Evolutionary conservation across 208 protist species (phyloP), one percentile per base, ranked within the genome.

Genomic region (Plasmodiophora brassicae): DNA sequence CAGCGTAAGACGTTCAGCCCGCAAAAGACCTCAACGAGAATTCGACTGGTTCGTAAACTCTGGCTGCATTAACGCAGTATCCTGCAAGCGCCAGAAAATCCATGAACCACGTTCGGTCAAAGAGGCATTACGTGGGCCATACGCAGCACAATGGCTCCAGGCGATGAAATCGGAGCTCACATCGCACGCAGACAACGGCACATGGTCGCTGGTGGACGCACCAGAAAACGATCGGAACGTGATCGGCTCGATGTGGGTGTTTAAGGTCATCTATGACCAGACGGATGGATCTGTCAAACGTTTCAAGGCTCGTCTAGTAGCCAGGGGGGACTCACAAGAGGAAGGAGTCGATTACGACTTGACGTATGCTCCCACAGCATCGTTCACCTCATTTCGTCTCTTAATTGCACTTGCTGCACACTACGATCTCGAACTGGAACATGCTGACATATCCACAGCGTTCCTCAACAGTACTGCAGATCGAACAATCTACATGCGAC

Each of bases 171-270:
- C n/a, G n/a, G n/a, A n/a, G n/a, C n/a, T n/a, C n/a, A n/a, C 5
- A 38, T n/a, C 65, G 41, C 65, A 78, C n/a, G 65, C 5, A 8
- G n/a, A 78, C 14, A 78, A 78, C n/a, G 10, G 5, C 10, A 78
- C 65, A 5, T 78, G 65, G 65, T 44, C n/a, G 65, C 65, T 78
- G 14, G 65, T 78, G n/a, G 65, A 78, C 41, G 65, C 65, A 5
- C 65, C 65, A 32, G n/a, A 5, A 38, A 32, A 78, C 41, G 20
- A 5, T 38, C n/a, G n/a, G n/a, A n/a, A n/a, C 5, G 41, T 78
- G 5, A 78, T 8, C 65, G 65, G 65, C n/a, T 44, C 10, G n/a
- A 57, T 57, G 50, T 78, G 65, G 65, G 65, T 78, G 10, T 78
- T 78, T 78, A 78, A 78, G 20, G 65, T 38, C 5, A 32, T 32